Base-by-base conservation (phyloP, 2,329 filamentous ascomycete species). In the Venturia aucupariae region DNA sequence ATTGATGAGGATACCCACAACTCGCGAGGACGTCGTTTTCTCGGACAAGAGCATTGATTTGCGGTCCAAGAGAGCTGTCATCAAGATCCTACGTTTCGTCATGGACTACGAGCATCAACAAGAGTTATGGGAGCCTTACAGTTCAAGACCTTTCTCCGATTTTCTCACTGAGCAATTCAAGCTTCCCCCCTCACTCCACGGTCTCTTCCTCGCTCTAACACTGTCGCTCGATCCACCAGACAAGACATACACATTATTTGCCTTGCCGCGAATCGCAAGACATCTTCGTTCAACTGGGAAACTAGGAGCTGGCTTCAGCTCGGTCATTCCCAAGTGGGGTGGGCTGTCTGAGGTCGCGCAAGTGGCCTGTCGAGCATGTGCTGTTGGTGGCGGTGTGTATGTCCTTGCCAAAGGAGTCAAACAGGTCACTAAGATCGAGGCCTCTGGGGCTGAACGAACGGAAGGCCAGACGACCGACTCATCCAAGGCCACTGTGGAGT, bases 51-150 rank as follows among this genome's bases (percentile, higher is more conserved):
- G 82, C 30, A 89, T 97, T 65, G 85, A 90, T 57, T 82, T 89
- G 68, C 88, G 89, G 68, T 86, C 90, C 6, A 97, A 97, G 78
- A 86, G 93, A 63, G 84, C 84, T 11, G 77, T 97, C 71, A 96
- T 97, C 88, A 96, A 95, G 75, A 95, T 97, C 71, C 82, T 97
- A 71, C 92, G 93, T 74, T 93, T 94, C 72, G 88, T 96, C 63
- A 80, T 86, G 66, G 84, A 91, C 69, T 88, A 87, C 70, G 84
- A 89, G 68, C 83, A 82, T 27, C 84, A 84, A 71, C 74, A 70
- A 61, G 82, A 82, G 62, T 69, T 80, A 3, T 91, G 88, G 88
- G 75, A 85, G 66, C 70, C 78, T 1, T 79, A 84, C 62, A 83
- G 85, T 35, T 74, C 80, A 15, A 75, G 76, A 62, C 78, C 82